Conservation (phyloP, 2,329 filamentous ascomycete species). For the Huntiella savannae region DNA sequence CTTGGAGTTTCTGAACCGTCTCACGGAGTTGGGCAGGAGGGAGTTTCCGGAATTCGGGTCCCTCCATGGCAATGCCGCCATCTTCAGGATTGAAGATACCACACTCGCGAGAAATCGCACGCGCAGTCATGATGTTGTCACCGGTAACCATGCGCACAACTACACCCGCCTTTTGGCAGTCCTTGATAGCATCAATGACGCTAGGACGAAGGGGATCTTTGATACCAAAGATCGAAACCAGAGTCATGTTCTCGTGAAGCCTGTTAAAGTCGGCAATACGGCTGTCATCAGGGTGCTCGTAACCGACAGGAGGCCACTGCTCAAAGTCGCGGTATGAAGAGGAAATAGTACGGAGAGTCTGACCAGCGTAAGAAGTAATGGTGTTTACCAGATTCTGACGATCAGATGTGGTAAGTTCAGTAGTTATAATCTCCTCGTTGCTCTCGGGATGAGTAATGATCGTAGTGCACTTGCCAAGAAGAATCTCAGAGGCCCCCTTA, state of each 20-base stretch:
- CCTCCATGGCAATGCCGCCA: conserved; percentile 48
- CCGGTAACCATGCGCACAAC: conserved; percentile 55
- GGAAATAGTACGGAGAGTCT: conserved; percentile 51
- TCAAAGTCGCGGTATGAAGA: conserved; percentile 61
- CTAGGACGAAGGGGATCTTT: conserved; percentile 49
- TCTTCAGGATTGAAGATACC: conserved; percentile 38
- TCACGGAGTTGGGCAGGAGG: conserved; percentile 38
- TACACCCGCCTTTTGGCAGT: conserved; percentile 46
- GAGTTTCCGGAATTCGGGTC: conserved; percentile 44
- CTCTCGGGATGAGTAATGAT: conserved; percentile 24
- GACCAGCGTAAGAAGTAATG: conserved; percentile 12
- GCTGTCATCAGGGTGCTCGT: conserved; percentile 17
- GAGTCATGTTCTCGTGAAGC: conserved; percentile 44
- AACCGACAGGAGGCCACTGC: conserved; percentile 51
- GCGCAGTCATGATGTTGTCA: conserved; percentile 52
- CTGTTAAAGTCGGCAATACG: conserved; percentile 36
- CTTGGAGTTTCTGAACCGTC: conserved; percentile 39
- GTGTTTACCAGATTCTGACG: conserved; percentile 16
- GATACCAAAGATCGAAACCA: conserved; percentile 52
- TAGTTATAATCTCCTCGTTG: conserved; percentile 26
- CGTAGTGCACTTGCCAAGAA: conserved; percentile 26
- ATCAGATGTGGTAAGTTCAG: conserved; percentile 36
- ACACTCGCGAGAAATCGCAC: conserved; percentile 54
- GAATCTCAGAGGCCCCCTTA: conserved; percentile 36
- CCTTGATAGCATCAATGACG: conserved; percentile 42